phyloP scores from a whole-genome alignment of 768 basidiomycete species.

The Termitomyces sp. region DNA sequence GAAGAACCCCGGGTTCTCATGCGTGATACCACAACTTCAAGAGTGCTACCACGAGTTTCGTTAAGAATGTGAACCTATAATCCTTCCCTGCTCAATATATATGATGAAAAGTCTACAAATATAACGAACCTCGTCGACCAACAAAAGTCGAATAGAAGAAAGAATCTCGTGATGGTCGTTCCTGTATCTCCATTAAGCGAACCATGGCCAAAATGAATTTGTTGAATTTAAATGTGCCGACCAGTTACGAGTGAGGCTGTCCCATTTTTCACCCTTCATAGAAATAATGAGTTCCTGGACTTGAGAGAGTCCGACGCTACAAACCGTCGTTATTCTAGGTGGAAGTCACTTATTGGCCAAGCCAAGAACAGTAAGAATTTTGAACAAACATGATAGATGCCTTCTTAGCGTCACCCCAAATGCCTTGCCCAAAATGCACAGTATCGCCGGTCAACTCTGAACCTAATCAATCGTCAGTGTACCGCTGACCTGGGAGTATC shows the following conservation, averaged over 20 bases:
- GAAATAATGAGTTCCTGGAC: neutral
- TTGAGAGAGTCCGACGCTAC: slow-evolving; percentile 2
- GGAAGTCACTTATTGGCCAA: neutral
- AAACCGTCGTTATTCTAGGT: slow-evolving; percentile 71
- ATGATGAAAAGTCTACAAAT: neutral
- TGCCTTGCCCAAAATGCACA: slow-evolving; percentile 52
- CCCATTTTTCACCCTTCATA: slow-evolving; percentile 90
- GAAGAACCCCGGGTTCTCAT: slow-evolving; percentile 73
- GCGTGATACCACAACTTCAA: slow-evolving; percentile 92
- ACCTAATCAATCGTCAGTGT: slow-evolving; percentile 36
- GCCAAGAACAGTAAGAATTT: neutral
- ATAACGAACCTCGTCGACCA: slow-evolving; percentile 78
- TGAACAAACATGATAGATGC: slow-evolving; percentile 70
- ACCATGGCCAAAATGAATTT: neutral
- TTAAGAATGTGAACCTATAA: slow-evolving; percentile 86
- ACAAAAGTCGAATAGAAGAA: slow-evolving; percentile 69
- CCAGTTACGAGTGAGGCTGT: slow-evolving; percentile 88
- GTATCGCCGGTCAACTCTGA: slow-evolving; percentile 94
- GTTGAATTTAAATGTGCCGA: slow-evolving; percentile 17
- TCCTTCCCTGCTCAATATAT: neutral
- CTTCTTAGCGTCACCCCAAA: slow-evolving; percentile 69
- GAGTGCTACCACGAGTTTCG: slow-evolving; percentile 83
- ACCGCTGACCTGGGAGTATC: neutral
- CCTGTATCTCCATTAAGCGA: slow-evolving; percentile 28
- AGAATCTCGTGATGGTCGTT: slow-evolving; percentile 59